Conservation (phyloP, 768 basidiomycete species). For the Suillus lakei region DNA sequence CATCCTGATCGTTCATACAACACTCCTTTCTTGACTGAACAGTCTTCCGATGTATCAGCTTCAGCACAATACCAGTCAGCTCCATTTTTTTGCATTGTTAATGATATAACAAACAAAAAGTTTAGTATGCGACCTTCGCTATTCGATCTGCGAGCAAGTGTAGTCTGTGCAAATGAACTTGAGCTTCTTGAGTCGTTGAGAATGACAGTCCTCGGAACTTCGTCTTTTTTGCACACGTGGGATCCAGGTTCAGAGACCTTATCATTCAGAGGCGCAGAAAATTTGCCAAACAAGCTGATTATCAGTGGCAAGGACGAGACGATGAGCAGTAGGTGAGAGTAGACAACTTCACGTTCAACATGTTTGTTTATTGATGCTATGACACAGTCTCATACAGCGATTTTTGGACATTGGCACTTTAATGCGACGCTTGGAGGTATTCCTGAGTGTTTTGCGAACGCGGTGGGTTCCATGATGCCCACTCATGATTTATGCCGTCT, state of each 20-base stretch:
- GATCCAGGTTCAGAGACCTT: constrained; percentile 52
- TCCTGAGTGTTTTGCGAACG: constrained; percentile 50
- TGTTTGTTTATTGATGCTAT: constrained; percentile 5
- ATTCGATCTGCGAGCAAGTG: constrained; percentile 39
- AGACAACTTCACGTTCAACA: not conserved
- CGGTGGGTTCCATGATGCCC: constrained; percentile 44
- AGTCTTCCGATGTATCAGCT: constrained; percentile 54
- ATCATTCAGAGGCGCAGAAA: constrained; percentile 42
- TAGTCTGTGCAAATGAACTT: constrained; percentile 49
- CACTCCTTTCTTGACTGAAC: constrained; percentile 73
- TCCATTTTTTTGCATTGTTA: constrained; percentile 13
- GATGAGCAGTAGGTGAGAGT: constrained; percentile 58
- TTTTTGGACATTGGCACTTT: constrained; percentile 74
- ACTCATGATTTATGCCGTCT: constrained; percentile 9
- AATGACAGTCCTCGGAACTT: constrained; percentile 64
- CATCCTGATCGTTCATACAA: constrained; percentile 36
- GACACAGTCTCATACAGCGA: constrained; percentile 55
- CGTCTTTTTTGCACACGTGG: constrained; percentile 73
- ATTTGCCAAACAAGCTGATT: constrained; percentile 42
- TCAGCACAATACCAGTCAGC: constrained; percentile 66
- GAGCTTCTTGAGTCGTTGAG: constrained; percentile 60
- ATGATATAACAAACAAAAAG: constrained; percentile 11
- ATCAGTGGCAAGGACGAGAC: constrained; percentile 62
- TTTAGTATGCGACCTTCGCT: constrained; percentile 55
- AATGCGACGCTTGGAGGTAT: constrained; percentile 65